phyloP scores from a whole-genome alignment of 371 early-diverging fungal species.

The Choanephora cucurbitarum region DNA sequence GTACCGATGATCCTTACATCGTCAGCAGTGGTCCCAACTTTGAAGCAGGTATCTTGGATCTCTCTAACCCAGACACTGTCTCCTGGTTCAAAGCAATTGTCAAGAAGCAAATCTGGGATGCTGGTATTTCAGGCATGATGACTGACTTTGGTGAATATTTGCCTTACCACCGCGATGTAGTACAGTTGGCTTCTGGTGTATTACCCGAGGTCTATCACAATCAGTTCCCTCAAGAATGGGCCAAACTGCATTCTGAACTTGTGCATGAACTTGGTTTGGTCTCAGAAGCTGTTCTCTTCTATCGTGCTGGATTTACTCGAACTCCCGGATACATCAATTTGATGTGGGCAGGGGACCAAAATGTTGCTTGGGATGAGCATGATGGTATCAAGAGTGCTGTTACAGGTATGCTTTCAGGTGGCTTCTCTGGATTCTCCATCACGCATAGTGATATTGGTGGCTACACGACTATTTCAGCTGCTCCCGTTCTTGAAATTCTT shows the following conservation, averaged over 20 bases:
- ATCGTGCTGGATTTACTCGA: constrained; percentile 33
- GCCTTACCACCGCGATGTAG: constrained; percentile 25
- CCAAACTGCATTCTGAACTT: constrained; percentile 28
- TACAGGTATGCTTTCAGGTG: constrained; percentile 47
- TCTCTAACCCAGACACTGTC: constrained; percentile 35
- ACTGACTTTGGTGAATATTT: constrained; percentile 38
- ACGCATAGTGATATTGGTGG: constrained; percentile 55
- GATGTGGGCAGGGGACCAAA: constrained; percentile 46
- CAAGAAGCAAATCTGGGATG: constrained; percentile 33
- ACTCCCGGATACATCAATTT: constrained; percentile 34
- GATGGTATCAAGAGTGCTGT: constrained; percentile 49
- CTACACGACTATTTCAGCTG: constrained; percentile 35
- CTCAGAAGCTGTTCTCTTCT: constrained; percentile 31
- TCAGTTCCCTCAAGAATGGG: constrained; percentile 39
- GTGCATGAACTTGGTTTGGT: constrained; percentile 26
- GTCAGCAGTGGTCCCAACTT: constrained; percentile 25
- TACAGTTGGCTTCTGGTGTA: constrained; percentile 15
- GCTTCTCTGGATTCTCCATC: constrained; percentile 47
- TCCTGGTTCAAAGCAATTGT: constrained; percentile 36
- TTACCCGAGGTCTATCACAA: constrained; percentile 32
- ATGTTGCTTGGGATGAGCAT: constrained; percentile 40
- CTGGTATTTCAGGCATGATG: constrained; percentile 41
- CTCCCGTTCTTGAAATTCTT: constrained; percentile 25
- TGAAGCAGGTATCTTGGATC: constrained; percentile 35
- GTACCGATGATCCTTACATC: constrained; percentile 9